phyloP scores from a whole-genome alignment of 1,139 yeast genomes.

The Debaryomyces subglobosus region DNA sequence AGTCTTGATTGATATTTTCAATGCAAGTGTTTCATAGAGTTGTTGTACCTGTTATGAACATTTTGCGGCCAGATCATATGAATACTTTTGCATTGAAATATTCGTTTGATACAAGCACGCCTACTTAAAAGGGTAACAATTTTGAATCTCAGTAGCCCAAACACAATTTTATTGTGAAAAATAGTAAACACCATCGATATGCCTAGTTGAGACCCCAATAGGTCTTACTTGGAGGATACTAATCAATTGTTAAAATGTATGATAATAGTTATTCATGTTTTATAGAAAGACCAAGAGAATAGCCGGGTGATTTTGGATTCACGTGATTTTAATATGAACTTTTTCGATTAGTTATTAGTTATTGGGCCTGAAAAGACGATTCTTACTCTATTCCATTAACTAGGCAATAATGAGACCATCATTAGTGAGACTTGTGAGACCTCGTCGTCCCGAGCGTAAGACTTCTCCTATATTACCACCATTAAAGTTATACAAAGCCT shows the following conservation, averaged over 20 bases:
- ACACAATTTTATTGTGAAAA: background rate
- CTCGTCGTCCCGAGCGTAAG: slow-evolving; percentile 60
- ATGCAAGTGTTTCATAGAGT: background rate
- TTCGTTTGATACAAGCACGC: background rate
- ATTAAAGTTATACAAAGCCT: slow-evolving; percentile 68
- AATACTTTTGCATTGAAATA: background rate
- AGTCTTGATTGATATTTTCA: background rate
- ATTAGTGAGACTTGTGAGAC: slow-evolving; percentile 47
- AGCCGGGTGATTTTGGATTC: background rate
- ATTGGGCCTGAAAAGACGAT: background rate
- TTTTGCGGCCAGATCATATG: background rate
- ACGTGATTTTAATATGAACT: slow-evolving; percentile 6
- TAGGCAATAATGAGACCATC: slow-evolving; percentile 51
- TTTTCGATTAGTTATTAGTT: background rate
- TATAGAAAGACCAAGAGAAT: background rate
- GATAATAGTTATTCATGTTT: background rate
- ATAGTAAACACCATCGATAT: background rate
- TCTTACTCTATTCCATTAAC: background rate
- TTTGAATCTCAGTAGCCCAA: background rate
- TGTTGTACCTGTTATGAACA: background rate
- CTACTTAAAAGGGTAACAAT: background rate
- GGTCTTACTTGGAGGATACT: background rate
- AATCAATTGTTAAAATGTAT: background rate
- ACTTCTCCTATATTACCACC: slow-evolving; percentile 79
- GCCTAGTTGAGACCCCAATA: background rate